These are phyloP conservation scores for Trichomonascus vanleenenianus DNA, from an alignment of 805 yeast species.

Conservation along the genomic window DNA sequence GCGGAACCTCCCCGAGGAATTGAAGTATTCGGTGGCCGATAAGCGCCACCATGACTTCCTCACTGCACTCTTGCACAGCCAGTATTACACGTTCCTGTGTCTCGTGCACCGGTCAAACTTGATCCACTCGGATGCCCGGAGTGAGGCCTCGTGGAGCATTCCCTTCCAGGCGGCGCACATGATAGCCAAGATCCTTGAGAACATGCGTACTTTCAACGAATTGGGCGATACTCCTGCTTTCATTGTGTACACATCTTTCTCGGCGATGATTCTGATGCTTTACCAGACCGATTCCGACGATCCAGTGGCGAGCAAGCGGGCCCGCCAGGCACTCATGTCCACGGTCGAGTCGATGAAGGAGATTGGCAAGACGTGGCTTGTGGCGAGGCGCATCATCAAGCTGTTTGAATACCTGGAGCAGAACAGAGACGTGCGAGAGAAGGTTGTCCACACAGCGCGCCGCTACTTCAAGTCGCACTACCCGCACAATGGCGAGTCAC, in stretches of 20 bases:
- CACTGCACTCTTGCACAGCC: slow-evolving; percentile 53
- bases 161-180: slow-evolving; percentile 77
- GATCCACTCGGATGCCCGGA: slow-evolving; percentile 21
- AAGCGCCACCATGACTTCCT: slow-evolving; percentile 45
- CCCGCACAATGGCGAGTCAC: neutral
- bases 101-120: slow-evolving; percentile 65
- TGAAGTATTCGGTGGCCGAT: slow-evolving; percentile 56
- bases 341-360: slow-evolving; percentile 32
- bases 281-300: slow-evolving; percentile 48
- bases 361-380: slow-evolving; percentile 45
- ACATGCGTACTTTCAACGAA: slow-evolving; percentile 42
- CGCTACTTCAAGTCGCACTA: neutral
- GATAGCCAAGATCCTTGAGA: slow-evolving; percentile 57
- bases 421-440: slow-evolving; percentile 18
- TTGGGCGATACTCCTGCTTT: slow-evolving; percentile 49
- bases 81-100: slow-evolving; percentile 66
- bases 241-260: slow-evolving; percentile 49
- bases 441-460: slow-evolving; percentile 12
- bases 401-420: slow-evolving; percentile 37
- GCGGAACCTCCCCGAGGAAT: slow-evolving; percentile 51
- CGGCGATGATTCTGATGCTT: slow-evolving; percentile 63
- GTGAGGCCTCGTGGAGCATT: slow-evolving; percentile 56
- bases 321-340: slow-evolving; percentile 29
- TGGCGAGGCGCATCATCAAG: slow-evolving; percentile 43
- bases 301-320: slow-evolving; percentile 30